A percentile compares a stretch with the other conserved stretches of the same genome.
These are phyloP conservation scores for Moesziomyces parantarcticus DNA, from an alignment of 1,284 basidiomycete genomes.

Conservation along the genomic window DNA sequence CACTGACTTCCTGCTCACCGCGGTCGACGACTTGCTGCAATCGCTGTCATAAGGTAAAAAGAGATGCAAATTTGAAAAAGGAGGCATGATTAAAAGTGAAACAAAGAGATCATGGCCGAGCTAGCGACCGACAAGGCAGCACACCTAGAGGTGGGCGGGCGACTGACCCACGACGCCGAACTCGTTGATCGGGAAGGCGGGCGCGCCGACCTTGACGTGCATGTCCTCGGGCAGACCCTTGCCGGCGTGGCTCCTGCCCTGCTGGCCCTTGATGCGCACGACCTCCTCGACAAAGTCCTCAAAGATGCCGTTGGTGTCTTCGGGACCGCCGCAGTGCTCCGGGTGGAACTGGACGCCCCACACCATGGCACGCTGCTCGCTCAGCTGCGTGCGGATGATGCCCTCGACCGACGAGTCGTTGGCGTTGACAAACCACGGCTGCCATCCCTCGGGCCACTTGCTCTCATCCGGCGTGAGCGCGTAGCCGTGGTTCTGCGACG, in stretches of 20 bases:
- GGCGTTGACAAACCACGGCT: conserved; percentile 66
- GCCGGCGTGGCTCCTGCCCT: conserved; percentile 28
- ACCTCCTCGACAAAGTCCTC: conserved; percentile 65
- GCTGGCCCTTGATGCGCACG: conserved; percentile 52
- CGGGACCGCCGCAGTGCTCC: conserved; percentile 65
- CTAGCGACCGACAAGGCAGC: too few species aligned
- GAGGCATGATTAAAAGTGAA: too few species aligned
- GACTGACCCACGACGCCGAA: conserved; percentile 40
- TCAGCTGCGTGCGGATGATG: conserved; percentile 55
- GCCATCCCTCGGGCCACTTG: conserved; percentile 65
- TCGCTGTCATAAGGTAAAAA: conserved; percentile 2
- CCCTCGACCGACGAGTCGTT: conserved; percentile 67
- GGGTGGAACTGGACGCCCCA: conserved; percentile 68
- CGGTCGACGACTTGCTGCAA: conserved; percentile 26
- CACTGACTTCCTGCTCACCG: conserved; percentile 35
- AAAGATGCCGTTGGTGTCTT: conserved; percentile 66
- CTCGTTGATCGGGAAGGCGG: conserved; percentile 37
- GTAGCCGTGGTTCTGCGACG: conserved; percentile 74
- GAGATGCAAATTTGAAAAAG: background rate
- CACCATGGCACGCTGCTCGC: conserved; percentile 51
- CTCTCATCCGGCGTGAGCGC: conserved; percentile 57
- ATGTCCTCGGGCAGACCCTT: conserved; percentile 33
- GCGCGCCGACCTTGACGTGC: conserved; percentile 30
- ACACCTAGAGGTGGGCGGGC: conserved; percentile 28
- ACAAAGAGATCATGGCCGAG: too few species aligned